phyloP scores from a whole-genome alignment of 129 eudicot species.

The Logfia minima region DNA sequence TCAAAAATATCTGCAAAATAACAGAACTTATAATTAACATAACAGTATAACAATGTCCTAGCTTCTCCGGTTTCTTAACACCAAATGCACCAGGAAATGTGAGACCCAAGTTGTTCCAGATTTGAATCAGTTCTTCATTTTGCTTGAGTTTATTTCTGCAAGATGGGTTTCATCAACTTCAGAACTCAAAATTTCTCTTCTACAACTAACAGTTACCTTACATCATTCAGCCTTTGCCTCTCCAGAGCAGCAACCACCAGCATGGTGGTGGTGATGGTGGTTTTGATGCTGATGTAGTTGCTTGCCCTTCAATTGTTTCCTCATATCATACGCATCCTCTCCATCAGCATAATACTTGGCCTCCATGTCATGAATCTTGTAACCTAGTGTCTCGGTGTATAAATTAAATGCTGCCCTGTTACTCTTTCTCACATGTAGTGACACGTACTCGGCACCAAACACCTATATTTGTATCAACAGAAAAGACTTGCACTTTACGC shows the following conservation, averaged over 20 bases:
- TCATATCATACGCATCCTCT: constrained; percentile 93
- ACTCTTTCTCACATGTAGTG: constrained; percentile 84
- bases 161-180: neutral
- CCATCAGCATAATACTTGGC: constrained; percentile 95
- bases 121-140: neutral
- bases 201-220: neutral
- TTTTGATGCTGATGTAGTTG: constrained; percentile 37
- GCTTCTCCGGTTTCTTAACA: neutral
- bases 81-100: neutral
- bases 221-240: constrained; percentile 38
- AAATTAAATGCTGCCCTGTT: constrained; percentile 82
- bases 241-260: constrained; percentile 63
- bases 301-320: constrained; percentile 78
- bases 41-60: neutral
- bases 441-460: constrained; percentile 78
- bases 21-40: neutral
- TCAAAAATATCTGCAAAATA: neutral
- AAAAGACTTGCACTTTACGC: neutral
- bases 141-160: neutral
- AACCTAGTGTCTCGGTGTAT: constrained; percentile 75
- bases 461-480: constrained; percentile 32
- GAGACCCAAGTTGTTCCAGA: neutral
- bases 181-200: neutral
- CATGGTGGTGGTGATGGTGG: constrained; percentile 76
- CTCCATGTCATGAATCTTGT: constrained; percentile 82